Base-by-base conservation (phyloP, 106 monocot genomes). In the Ottelia alismoides region DNA sequence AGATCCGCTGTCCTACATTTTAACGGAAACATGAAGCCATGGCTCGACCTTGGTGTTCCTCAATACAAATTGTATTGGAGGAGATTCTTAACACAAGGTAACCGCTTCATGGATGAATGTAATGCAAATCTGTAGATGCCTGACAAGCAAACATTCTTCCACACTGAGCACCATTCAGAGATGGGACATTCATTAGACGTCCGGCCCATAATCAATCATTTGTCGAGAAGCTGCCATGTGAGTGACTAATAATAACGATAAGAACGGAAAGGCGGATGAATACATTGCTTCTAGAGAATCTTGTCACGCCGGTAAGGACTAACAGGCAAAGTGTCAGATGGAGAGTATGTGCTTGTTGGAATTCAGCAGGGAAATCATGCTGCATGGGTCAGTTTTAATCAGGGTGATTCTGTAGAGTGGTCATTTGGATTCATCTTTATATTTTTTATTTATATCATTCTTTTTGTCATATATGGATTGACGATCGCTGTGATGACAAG, bases 21-120 rank as follows among this genome's bases (percentile, higher is more conserved):
- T 35, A 76, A 76, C 61, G 85, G 85, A 52, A 85, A 85, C 60
- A 80, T 85, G 85, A 85, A 85, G 56, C 85, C 85, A 62, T 85
- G 85, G 85, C 73, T 85, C 49, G 85, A 85, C 20, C 58, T 85
- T 11, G 85, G 85, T 30, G 72, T 80, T 48, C 76, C 76, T 10
- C 64, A 28, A 25, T 85, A 79, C 70, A 80, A 73, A 60, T 55
- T n/a, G 11, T 76, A 80, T 67, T 85, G 85, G 85, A 70, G 46
- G 49, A 79, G 67, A 30, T 85, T 70, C 53, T 64, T 85, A 21
- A 69, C 55, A 0, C 65, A 46, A 56, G 67, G 43, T 0, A 63
- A 76, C 20, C 62, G 9, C 45, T 85, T 76, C 53, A 85, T 85
- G 85, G 73, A 76, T 55, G 66, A 85, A 26, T 85, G 85, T 69